Percentiles rank a stretch among this genome's conserved stretches.
phyloP scores from a whole-genome alignment of 768 basidiomycete genomes.

The Tulasnella sp. region DNA sequence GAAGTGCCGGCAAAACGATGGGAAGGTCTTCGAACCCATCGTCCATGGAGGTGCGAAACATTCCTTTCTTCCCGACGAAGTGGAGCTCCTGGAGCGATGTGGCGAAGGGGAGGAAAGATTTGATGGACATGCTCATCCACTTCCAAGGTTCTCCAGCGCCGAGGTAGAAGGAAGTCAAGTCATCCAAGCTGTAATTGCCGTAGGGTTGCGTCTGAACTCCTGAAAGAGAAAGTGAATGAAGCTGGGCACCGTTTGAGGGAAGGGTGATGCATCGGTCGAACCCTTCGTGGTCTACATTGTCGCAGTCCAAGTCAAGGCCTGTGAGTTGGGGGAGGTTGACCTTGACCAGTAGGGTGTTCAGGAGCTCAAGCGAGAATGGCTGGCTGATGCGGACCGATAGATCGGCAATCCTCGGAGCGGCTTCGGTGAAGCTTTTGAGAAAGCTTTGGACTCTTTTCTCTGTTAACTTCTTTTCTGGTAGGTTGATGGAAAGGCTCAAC shows the following conservation, averaged over 20 bases:
- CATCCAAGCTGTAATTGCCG: background rate
- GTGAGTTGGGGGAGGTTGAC: background rate
- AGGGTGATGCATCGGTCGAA: background rate
- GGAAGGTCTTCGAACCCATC: background rate
- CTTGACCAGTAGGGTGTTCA: background rate
- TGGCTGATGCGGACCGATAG: background rate
- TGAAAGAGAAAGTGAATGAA: background rate
- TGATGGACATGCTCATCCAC: background rate
- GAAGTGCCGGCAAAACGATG: background rate
- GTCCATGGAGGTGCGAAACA: background rate
- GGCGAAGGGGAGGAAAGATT: background rate
- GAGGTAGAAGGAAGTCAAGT: background rate
- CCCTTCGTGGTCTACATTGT: background rate
- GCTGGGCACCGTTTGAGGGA: background rate
- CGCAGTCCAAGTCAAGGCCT: background rate
- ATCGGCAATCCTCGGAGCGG: background rate
- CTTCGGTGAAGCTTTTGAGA: background rate
- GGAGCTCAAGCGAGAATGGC: background rate
- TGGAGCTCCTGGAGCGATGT: background rate
- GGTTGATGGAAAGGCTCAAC: background rate
- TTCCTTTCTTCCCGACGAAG: background rate
- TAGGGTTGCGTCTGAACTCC: background rate
- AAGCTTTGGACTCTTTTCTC: background rate
- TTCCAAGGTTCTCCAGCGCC: background rate
- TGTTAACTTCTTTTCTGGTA: background rate